These are phyloP conservation scores for Malus hybrid DNA, from an alignment of 331 rosid genomes.

Conservation along the genomic window DNA sequence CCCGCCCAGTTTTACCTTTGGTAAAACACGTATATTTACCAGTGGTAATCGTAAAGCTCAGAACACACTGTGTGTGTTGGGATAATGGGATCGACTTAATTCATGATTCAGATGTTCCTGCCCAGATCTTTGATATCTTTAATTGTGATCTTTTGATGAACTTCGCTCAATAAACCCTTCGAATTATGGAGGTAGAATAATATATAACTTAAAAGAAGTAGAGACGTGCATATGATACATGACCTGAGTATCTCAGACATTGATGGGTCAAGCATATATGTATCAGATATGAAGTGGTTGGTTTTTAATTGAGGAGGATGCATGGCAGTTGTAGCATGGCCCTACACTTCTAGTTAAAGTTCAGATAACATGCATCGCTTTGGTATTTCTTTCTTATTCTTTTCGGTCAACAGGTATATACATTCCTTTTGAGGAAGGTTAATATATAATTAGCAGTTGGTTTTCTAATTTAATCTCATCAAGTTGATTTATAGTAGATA, in stretches of 20 bases:
- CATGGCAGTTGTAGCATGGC: background rate
- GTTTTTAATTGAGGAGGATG: background rate
- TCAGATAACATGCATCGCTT: background rate
- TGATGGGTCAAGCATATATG: background rate
- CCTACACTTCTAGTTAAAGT: background rate
- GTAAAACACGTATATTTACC: background rate
- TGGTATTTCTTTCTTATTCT: background rate
- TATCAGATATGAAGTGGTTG: background rate
- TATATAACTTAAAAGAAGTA: background rate
- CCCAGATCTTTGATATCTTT: background rate
- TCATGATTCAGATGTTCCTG: background rate
- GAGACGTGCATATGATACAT: background rate
- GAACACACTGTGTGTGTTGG: too few species aligned
- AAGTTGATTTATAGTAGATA: too few species aligned
- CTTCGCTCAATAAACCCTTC: background rate
- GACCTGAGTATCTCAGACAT: background rate
- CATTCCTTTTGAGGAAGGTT: background rate
- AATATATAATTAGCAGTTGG: background rate
- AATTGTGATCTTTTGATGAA: background rate
- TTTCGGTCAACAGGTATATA: too few species aligned
- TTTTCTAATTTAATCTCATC: too few species aligned
- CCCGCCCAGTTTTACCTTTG: background rate
- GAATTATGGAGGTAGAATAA: background rate
- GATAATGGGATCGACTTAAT: background rate
- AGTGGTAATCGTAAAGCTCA: background rate